Evolutionary conservation across 2,329 filamentous ascomycete genomes (phyloP).

Genomic region (Epichloe amarillans): DNA sequence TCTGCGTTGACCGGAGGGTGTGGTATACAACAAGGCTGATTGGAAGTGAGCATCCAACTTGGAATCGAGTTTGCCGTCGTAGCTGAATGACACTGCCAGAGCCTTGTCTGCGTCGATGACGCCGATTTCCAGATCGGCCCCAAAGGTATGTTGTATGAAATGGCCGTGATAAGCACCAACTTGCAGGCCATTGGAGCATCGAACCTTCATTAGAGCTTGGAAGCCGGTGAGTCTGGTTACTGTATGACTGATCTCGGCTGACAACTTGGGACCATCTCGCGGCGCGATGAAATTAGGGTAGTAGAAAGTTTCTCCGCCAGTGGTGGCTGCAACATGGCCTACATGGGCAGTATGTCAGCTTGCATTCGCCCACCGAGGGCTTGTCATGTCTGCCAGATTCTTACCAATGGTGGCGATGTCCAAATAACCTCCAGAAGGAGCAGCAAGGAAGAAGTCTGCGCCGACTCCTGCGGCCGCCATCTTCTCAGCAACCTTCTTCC

Average conservation of each 20-base stretch:
- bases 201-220: constrained; percentile 94
- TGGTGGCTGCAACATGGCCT: constrained; percentile 75
- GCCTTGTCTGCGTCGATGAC: constrained; percentile 89
- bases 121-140: constrained; percentile 87
- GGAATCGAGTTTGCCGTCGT: constrained; percentile 93
- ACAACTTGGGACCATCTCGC: constrained; percentile 72
- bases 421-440: constrained; percentile 79
- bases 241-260: constrained; percentile 72
- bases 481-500: constrained; percentile 74
- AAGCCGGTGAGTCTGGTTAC: constrained; percentile 86
- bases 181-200: constrained; percentile 92
- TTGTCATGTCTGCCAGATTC: constrained; percentile 10
- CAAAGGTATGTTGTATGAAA: constrained; percentile 90
- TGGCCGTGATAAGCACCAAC: constrained; percentile 91
- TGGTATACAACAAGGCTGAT: constrained; percentile 86
- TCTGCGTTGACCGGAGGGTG: constrained; percentile 72
- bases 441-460: constrained; percentile 86
- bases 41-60: constrained; percentile 98
- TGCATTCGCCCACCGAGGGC: background rate
- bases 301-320: constrained; percentile 93
- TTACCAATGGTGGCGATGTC: constrained; percentile 83
- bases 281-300: constrained; percentile 92
- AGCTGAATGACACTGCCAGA: constrained; percentile 78
- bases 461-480: constrained; percentile 81
- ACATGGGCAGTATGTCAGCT: constrained; percentile 1